phyloP scores from a whole-genome alignment of 2,329 filamentous ascomycete species.

The Claviceps fusiformis region DNA sequence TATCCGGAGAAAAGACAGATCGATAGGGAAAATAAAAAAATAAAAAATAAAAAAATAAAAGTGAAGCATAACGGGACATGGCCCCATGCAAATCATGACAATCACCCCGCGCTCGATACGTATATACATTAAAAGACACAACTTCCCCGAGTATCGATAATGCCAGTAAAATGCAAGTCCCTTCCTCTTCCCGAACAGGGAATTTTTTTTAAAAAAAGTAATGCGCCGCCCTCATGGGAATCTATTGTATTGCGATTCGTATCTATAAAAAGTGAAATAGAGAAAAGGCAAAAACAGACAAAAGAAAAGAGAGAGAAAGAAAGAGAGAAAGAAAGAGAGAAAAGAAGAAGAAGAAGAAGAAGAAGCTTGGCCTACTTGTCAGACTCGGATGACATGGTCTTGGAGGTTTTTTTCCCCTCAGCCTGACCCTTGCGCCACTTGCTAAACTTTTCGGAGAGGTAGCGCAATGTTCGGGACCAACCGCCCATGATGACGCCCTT shows the following conservation, averaged over 20 bases:
- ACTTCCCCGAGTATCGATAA: too few species aligned
- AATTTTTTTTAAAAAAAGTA: background rate
- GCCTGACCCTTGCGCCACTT: conserved; percentile 42
- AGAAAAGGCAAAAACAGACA: background rate
- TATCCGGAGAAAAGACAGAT: too few species aligned
- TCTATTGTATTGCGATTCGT: background rate
- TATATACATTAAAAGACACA: background rate
- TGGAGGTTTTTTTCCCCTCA: conserved; percentile 11
- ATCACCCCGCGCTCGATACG: background rate
- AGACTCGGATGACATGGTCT: background rate
- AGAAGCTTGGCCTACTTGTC: background rate
- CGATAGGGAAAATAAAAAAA: too few species aligned
- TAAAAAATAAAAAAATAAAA: too few species aligned
- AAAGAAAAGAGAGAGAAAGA: background rate
- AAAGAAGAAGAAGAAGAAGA: background rate
- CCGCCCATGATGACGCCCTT: conserved; percentile 79
- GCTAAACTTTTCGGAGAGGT: conserved; percentile 67
- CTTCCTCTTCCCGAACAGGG: too few species aligned
- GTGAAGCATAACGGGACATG: too few species aligned
- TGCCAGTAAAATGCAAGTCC: background rate
- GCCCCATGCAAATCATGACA: background rate
- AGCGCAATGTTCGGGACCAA: conserved; percentile 52
- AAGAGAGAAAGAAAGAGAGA: too few species aligned
- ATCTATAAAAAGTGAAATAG: background rate
- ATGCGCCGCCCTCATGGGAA: background rate